Evolutionary conservation across 352 stramenopile genomes (phyloP).

Genomic region (Stramenopiles sp.): DNA sequence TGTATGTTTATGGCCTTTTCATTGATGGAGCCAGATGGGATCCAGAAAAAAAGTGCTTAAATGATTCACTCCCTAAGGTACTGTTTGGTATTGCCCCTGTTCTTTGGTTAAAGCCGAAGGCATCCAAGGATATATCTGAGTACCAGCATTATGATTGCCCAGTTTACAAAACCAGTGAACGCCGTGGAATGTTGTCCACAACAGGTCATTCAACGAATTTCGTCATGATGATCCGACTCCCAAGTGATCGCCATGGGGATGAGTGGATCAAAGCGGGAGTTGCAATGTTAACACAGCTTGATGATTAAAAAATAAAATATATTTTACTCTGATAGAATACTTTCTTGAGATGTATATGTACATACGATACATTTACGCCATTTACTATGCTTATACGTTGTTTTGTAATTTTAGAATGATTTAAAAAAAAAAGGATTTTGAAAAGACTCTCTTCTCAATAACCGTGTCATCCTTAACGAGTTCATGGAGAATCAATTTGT

Average conservation of each 20-base stretch:
- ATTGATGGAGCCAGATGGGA: conserved; percentile 65
- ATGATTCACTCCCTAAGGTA: conserved; percentile 66
- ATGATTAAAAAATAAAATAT: conserved; percentile 34
- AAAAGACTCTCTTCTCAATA: neutral
- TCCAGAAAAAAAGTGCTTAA: conserved; percentile 39
- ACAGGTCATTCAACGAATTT: conserved; percentile 91
- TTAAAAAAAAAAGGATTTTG: too few relatives aligned
- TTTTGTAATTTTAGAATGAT: too few relatives aligned
- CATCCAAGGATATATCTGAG: neutral
- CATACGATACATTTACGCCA: too few relatives aligned
- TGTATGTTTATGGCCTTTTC: conserved; percentile 62
- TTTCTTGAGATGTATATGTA: too few relatives aligned
- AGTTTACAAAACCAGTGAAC: conserved; percentile 72
- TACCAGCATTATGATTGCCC: conserved; percentile 46
- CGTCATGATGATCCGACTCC: conserved; percentile 87
- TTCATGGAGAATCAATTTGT: neutral
- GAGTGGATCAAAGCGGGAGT: conserved; percentile 82
- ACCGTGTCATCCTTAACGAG: neutral
- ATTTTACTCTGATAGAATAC: neutral
- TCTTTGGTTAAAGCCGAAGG: conserved; percentile 48
- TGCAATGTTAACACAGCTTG: conserved; percentile 77
- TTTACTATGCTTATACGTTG: too few relatives aligned
- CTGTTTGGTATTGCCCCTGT: conserved; percentile 72
- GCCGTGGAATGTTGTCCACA: conserved; percentile 70
- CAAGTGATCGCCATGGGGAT: conserved; percentile 59